These are phyloP conservation scores for Bacterosira constricta DNA, from an alignment of 108 stramenopile species.

Conservation along the genomic window DNA sequence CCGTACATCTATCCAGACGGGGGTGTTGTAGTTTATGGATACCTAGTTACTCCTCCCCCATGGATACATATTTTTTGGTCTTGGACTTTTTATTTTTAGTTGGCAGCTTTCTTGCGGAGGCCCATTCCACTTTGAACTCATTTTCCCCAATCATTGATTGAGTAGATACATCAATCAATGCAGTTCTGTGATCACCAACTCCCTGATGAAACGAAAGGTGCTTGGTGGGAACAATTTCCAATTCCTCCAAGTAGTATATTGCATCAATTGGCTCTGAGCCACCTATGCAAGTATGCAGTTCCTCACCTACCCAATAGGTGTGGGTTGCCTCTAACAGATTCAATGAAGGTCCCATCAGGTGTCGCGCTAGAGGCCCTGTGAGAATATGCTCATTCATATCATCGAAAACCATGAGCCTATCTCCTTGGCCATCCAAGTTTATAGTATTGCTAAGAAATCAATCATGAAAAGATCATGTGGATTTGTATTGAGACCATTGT, in stretches of 20 bases:
- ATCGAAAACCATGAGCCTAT: background rate
- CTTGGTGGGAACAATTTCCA: background rate
- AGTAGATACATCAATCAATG: background rate
- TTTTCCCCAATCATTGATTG: background rate
- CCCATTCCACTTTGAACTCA: background rate
- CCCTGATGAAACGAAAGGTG: background rate
- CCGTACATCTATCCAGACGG: background rate
- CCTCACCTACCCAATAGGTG: background rate
- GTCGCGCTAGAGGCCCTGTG: background rate
- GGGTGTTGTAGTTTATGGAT: background rate
- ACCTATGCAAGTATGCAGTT: background rate
- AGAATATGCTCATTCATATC: background rate
- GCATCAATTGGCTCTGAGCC: background rate
- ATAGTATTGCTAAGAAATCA: background rate
- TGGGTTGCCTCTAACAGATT: background rate
- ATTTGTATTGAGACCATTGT: background rate
- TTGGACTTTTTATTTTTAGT: background rate
- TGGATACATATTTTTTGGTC: background rate
- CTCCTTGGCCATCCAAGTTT: no score
- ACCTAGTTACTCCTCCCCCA: background rate
- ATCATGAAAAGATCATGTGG: background rate
- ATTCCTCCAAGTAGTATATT: background rate
- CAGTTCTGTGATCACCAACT: background rate
- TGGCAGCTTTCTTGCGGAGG: background rate
- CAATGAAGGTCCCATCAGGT: background rate